Evolutionary conservation across 2,329 filamentous ascomycete species (phyloP).

Genomic region (Phaeomoniella chlamydospora): DNA sequence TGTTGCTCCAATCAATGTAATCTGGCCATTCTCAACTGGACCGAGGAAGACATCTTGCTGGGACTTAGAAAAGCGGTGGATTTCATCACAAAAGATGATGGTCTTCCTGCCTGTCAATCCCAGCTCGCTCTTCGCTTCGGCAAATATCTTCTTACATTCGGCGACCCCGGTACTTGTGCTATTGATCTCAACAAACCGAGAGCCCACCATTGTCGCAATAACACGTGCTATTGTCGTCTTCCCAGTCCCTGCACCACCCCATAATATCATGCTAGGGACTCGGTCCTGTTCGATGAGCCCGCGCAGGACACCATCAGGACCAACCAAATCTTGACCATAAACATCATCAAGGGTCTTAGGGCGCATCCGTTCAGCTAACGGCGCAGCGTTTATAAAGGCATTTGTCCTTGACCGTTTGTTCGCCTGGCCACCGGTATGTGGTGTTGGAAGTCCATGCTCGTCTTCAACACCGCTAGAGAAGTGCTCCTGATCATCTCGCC

Average conservation of each 20-base stretch:
- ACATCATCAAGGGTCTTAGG: conserved; percentile 74
- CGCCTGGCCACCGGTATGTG: conserved; percentile 8
- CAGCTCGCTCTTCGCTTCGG: conserved; percentile 68
- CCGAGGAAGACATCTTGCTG: conserved; percentile 93
- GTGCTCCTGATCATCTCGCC: neutral
- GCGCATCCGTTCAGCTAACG: conserved; percentile 87
- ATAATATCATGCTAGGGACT: conserved; percentile 90
- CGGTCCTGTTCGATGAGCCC: conserved; percentile 73
- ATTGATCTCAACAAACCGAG: conserved; percentile 89
- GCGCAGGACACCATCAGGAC: conserved; percentile 66
- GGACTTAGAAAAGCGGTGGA: conserved; percentile 77
- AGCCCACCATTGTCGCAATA: conserved; percentile 67
- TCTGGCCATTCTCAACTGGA: conserved; percentile 77
- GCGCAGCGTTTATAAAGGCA: conserved; percentile 55
- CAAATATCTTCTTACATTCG: conserved; percentile 86
- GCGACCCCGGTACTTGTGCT: conserved; percentile 76
- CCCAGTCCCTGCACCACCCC: conserved; percentile 37
- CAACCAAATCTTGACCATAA: conserved; percentile 83
- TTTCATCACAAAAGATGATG: conserved; percentile 96
- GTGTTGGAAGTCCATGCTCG: conserved; percentile 10
- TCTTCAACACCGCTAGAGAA: neutral
- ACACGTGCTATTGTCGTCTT: conserved; percentile 69
- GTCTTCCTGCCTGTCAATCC: conserved; percentile 74
- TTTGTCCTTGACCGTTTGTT: conserved; percentile 53
- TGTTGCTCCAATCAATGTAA: conserved; percentile 87